Percentiles rank a stretch among this genome's conserved stretches.
These are phyloP conservation scores for Magnaporthiopsis poae DNA, from an alignment of 2,329 filamentous ascomycete species.

Conservation along the genomic window DNA sequence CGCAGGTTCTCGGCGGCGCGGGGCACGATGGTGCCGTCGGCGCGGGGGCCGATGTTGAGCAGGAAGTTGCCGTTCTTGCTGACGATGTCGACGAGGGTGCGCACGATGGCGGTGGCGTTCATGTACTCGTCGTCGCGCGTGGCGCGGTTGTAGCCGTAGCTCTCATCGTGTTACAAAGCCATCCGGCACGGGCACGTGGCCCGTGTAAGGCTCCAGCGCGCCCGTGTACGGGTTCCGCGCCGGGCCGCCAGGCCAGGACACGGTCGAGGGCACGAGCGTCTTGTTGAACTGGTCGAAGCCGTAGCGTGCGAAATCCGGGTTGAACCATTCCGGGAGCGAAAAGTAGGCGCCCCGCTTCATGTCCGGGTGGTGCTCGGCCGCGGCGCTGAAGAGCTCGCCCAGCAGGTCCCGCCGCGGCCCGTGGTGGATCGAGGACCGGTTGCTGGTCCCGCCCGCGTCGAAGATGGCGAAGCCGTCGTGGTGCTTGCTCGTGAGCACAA, in stretches of 20 bases:
- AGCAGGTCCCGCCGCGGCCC: constrained; percentile 32
- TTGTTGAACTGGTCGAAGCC: constrained; percentile 28
- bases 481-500: constrained; percentile 37
- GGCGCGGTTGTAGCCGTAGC: constrained; percentile 49
- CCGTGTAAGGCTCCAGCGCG: constrained; percentile 31
- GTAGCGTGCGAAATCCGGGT: constrained; percentile 33
- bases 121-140: constrained; percentile 41
- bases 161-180: too few relatives aligned
- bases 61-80: constrained; percentile 48
- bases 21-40: constrained; percentile 43
- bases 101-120: constrained; percentile 38
- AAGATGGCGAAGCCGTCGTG: constrained; percentile 39
- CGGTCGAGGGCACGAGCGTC: constrained; percentile 15
- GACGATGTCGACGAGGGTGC: constrained; percentile 40
- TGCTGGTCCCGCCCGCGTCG: constrained; percentile 27
- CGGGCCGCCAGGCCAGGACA: constrained; percentile 26
- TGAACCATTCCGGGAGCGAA: constrained; percentile 40
- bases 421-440: constrained; percentile 31
- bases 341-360: constrained; percentile 38
- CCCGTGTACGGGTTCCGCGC: constrained; percentile 35
- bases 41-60: constrained; percentile 45
- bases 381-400: constrained; percentile 33
- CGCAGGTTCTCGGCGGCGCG: constrained; percentile 37
- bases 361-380: constrained; percentile 28
- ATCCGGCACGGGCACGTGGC: constrained; percentile 28